Percentiles rank a stretch among this genome's conserved stretches.
Evolutionary conservation across 73 alveolate species (phyloP).

Genomic region (Symbiodinium pilosum): DNA sequence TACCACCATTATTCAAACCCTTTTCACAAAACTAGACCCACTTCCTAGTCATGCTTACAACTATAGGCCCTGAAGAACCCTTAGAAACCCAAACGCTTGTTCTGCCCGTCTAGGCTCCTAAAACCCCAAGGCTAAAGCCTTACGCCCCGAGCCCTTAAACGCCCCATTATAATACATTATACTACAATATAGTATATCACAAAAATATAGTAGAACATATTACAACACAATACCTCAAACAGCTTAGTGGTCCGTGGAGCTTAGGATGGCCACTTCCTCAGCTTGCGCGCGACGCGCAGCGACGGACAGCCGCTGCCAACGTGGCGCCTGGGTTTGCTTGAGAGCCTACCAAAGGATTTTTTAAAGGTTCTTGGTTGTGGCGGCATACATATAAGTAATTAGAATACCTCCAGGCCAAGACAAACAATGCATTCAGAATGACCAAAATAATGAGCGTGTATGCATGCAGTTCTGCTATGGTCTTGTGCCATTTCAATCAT

Average conservation of each 20-base stretch:
- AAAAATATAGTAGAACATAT: too few species aligned
- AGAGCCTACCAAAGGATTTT: background rate
- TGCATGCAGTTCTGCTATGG: too few species aligned
- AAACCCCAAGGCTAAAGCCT: background rate
- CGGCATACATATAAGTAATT: too few species aligned
- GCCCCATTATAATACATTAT: background rate
- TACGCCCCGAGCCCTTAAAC: background rate
- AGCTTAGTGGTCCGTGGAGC: background rate
- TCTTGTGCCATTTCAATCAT: too few species aligned
- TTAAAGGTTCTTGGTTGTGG: background rate
- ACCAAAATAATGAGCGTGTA: too few species aligned
- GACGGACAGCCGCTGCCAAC: constrained; percentile 56
- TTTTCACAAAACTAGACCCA: too few species aligned
- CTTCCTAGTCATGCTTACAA: background rate
- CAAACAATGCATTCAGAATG: too few species aligned
- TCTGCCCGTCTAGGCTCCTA: background rate
- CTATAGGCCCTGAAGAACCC: background rate
- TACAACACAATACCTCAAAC: background rate
- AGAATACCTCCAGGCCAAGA: too few species aligned
- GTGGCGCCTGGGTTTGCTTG: constrained; percentile 23
- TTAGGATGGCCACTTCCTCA: background rate
- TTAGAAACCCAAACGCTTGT: background rate
- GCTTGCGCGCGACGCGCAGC: background rate
- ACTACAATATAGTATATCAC: too few species aligned
- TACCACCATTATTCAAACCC: too few species aligned